These are phyloP conservation scores for Phialocephala subalpina DNA, from an alignment of 2,329 filamentous ascomycete species.

Conservation along the genomic window DNA sequence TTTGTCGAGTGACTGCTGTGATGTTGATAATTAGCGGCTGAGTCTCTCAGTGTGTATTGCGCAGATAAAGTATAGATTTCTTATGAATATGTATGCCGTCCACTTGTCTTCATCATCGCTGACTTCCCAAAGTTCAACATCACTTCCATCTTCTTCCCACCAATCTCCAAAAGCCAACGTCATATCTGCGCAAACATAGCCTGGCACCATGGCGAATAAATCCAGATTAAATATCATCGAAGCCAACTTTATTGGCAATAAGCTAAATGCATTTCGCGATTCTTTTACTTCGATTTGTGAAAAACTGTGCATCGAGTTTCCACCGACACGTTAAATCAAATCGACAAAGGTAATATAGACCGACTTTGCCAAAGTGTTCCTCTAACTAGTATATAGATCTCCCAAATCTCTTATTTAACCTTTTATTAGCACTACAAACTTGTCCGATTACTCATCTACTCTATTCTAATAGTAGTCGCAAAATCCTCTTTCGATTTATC, in stretches of 20 bases:
- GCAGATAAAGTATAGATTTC: slow-evolving; percentile 13
- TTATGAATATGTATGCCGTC: slow-evolving; percentile 11
- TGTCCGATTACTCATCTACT: too few species aligned
- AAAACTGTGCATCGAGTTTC: slow-evolving; percentile 7
- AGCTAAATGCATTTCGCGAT: slow-evolving; percentile 81
- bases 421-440: too few species aligned
- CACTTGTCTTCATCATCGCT: slow-evolving; percentile 2
- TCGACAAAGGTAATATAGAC: too few species aligned
- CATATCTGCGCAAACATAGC: slow-evolving; percentile 36
- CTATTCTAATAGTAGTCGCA: too few species aligned
- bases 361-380: too few species aligned
- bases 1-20: slow-evolving; percentile 12
- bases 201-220: slow-evolving; percentile 54
- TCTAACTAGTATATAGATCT: too few species aligned
- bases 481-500: too few species aligned
- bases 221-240: slow-evolving; percentile 55
- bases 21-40: slow-evolving; percentile 9
- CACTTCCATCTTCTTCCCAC: too few species aligned
- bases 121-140: slow-evolving; percentile 6
- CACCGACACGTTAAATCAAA: too few species aligned
- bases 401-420: too few species aligned
- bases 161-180: too few species aligned
- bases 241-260: slow-evolving; percentile 70
- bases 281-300: slow-evolving; percentile 27
- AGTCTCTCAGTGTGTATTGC: slow-evolving; percentile 10